Base-by-base conservation (phyloP, 139 green algal species). In the Micractinium sp. region DNA sequence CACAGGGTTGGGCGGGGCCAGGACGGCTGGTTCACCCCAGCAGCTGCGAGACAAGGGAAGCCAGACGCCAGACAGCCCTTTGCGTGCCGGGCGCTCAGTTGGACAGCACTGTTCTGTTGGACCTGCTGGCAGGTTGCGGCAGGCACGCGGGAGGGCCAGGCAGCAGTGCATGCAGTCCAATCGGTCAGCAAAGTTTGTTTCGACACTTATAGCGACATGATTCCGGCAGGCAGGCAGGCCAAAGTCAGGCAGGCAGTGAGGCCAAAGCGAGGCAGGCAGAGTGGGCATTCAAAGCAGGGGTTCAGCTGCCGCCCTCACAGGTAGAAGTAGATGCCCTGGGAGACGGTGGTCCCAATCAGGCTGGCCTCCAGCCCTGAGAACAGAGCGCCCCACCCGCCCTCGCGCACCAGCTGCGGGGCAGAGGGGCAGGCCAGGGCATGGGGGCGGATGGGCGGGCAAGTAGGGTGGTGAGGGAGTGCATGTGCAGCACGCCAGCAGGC, bases 251-350 rank as follows among this genome's bases (percentile, higher is more conserved):
- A 38, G 13, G n/a, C 0, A n/a, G 71, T 22, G 3, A 33, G 31
- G 71, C 12, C 31, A 1, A 4, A 77, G 71, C 71, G n/a, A 47
- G 33, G 33, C n/a, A 38, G 13, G n/a, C 0, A n/a, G 71, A 12
- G 3, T 18, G 31, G 71, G n/a, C n/a, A n/a, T n/a, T 1, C 31
- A 1, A 4, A 77, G 71, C 71, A 36, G 15, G 31, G 36, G 31
- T n/a, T 39, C 73, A 78, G n/a, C 31, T 36, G n/a, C 73, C 36
- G 33, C 74, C 3, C 81, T 86, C 36, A 98, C 0, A 98, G 84
- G 88, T 97, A 98, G 88, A 97, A 98, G 91, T 98, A 98, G 18
- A 98, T 86, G 33, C 94, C 95, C 77, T 98, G 95, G 16, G 91
- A 95, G 14, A 95, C 85, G 9, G 93, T 95, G n/a, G 96, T 98